phyloP scores from a whole-genome alignment of 768 basidiomycete genomes.

The Phylloporus sp. region DNA sequence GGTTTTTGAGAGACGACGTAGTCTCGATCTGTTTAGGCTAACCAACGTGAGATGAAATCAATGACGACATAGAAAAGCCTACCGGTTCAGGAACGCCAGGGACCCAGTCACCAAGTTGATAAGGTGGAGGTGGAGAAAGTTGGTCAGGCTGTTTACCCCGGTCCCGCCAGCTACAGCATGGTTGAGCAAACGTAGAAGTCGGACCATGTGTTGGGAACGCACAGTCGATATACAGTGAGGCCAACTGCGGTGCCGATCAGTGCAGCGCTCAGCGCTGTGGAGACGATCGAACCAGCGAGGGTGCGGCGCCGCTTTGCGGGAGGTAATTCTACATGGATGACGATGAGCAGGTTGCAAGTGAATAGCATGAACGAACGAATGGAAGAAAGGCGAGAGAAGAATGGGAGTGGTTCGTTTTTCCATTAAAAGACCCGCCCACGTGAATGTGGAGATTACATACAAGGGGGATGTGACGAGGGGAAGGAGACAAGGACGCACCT shows the following conservation, averaged over 20 bases:
- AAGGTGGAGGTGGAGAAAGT: conserved; percentile 57
- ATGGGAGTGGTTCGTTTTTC: conserved; percentile 15
- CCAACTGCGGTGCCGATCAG: conserved; percentile 85
- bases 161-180: conserved; percentile 61
- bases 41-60: conserved; percentile 10
- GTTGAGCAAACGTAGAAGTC: not conserved
- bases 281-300: conserved; percentile 77
- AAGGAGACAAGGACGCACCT: conserved; percentile 32
- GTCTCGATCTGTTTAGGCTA: conserved; percentile 31
- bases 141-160: conserved; percentile 53
- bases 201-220: conserved; percentile 30
- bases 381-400: conserved; percentile 11
- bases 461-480: conserved; percentile 6
- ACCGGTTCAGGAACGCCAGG: conserved; percentile 37
- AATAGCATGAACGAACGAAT: conserved; percentile 26
- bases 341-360: conserved; percentile 38
- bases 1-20: conserved; percentile 35
- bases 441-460: conserved; percentile 23
- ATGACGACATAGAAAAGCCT: conserved; percentile 6
- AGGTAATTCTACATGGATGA: conserved; percentile 63
- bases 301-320: conserved; percentile 77
- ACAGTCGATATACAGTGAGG: conserved; percentile 83
- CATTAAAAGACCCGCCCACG: conserved; percentile 12
- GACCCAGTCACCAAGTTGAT: conserved; percentile 57
- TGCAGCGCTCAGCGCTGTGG: conserved; percentile 79